Evolutionary conservation across 805 yeast genomes (phyloP), one percentile per base, ranked within the genome.

Genomic region (Cyberlindnera euphorbiiphila): DNA sequence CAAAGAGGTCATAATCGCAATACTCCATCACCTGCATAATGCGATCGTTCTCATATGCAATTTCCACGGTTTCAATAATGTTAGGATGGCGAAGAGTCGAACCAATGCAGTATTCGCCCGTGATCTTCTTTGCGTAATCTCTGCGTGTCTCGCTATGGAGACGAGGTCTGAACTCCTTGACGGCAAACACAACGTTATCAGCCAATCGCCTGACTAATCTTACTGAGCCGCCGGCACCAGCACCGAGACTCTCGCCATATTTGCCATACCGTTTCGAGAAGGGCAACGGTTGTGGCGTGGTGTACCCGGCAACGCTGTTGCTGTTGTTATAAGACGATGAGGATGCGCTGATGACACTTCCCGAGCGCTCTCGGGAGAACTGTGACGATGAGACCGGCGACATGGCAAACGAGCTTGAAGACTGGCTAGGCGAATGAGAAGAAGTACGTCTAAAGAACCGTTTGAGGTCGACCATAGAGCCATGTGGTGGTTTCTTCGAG

Each of bases 201-300:
- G 73, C 61, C 4, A 74, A 61, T 49, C 95, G 65, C 36, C 71
- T 79, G 31, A 86, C 81, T 33, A 88, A 67, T 52, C 79, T 78
- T 23, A 89, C 97, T 12, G 82, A 74, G 4, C 97, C 97, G 34
- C 97, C 97, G 2, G 96, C 96, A 37, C 97, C 97, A 15, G 93
- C 93, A 38, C 96, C 97, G 32, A 89, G 69, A 41, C 76, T 84
- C 45, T 87, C 91, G 36, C 95, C 95, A 37, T 83, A 79, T 57
- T 81, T 84, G 35, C 82, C 76, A 59, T 87, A 88, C 49, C 88
- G 68, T 54, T 82, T 86, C 27, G 83, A 76, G 48, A 81, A 80
- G 1, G 89, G 88, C 31, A 66, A 41, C 7, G 47, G 49, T 15
- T 61, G 51, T 56, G 72, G 71, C 5, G 50, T 64, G 19, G 67